A percentile compares a stretch with the other conserved stretches of the same genome.
Evolutionary conservation across 176 grass and related monocot species (phyloP).

Genomic region (Oryza punctata): DNA sequence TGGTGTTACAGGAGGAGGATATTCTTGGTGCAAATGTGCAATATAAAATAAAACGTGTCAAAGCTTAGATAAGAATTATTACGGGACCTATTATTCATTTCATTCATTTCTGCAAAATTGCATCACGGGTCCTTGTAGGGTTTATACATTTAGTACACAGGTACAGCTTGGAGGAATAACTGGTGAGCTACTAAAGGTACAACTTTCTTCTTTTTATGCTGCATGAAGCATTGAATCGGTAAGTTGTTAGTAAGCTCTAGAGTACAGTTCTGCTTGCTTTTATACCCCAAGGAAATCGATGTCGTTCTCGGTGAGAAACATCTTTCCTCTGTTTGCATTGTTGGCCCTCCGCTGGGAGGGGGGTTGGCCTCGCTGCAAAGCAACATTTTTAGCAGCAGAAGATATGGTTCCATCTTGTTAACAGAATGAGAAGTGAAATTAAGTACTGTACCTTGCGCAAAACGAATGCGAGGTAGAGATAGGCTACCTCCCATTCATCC

Average conservation of each 20-base stretch:
- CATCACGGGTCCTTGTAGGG: neutral
- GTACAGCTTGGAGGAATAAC: slow-evolving; percentile 16
- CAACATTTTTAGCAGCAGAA: slow-evolving; percentile 30
- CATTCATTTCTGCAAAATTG: slow-evolving; percentile 39
- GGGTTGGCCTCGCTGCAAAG: slow-evolving; percentile 54
- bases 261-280: slow-evolving; percentile 17
- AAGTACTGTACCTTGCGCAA: slow-evolving; percentile 73
- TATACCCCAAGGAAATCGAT: slow-evolving; percentile 59
- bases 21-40: too few relatives aligned
- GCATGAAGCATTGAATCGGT: slow-evolving; percentile 31
- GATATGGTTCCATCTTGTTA: slow-evolving; percentile 1
- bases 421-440: neutral
- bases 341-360: slow-evolving; percentile 47
- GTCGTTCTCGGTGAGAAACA: slow-evolving; percentile 62
- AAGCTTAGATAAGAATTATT: neutral
- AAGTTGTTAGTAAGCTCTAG: slow-evolving; percentile 53
- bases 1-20: neutral
- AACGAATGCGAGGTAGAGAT: slow-evolving; percentile 90
- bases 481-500: slow-evolving; percentile 94
- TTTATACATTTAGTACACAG: slow-evolving; percentile 37
- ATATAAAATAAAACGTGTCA: neutral
- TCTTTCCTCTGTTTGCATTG: slow-evolving; percentile 74
- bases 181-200: slow-evolving; percentile 36
- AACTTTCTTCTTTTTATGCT: slow-evolving; percentile 24
- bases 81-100: slow-evolving; percentile 33